Evolutionary conservation across 371 early-diverging fungal species (phyloP), one percentile per base, ranked within the genome.

Genomic region (Mucor piriformis): DNA sequence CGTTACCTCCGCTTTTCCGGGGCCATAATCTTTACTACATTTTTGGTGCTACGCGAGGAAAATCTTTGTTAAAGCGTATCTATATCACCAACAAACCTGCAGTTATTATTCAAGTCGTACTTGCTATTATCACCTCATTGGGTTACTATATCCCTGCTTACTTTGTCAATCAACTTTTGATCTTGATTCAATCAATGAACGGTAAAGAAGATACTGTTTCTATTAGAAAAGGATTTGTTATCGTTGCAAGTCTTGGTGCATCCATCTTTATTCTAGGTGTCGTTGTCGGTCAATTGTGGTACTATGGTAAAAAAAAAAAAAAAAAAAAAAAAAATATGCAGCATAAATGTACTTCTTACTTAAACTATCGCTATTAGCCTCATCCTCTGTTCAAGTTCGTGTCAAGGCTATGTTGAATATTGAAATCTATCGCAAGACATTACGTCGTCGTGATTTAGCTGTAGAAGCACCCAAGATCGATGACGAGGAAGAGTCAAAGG

Each of bases 341-440:
- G 25, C 2, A 13, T 29, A 27, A 5, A 35, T 38, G 12, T 7
- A 18, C 20, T 18, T 20, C 18, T 53, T 13, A 59, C 24, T 29
- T 25, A 47, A 27, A n/a, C 7, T 15, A 4, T 33, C 13, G 11
- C 0, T 23, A 8, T 24, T 18, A 65, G 74, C 74, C 23, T 61
- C 67, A 21, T 74, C 66, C 0, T 69, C 70, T 32, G 61, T 79
- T 20, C 77, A 83, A 53, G 75, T 80, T 7, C 64, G 80, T 6
- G 57, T 82, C 54, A 80, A 75, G 60, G 74, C 76, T 3, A 73
- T 82, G 68, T 59, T 83, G 27, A 81, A 79, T 48, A 70, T 84
- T 4, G 86, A 85, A 57, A 77, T 85, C 15, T 85, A 85, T 44
- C 74, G 78, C 54, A 85, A 85, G 54, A 83, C 84, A 0, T 60